A percentile compares a stretch with the other conserved stretches of the same genome.
Conservation (phyloP, 1,284 basidiomycete genomes). For the Apiotrichum gracile region DNA sequence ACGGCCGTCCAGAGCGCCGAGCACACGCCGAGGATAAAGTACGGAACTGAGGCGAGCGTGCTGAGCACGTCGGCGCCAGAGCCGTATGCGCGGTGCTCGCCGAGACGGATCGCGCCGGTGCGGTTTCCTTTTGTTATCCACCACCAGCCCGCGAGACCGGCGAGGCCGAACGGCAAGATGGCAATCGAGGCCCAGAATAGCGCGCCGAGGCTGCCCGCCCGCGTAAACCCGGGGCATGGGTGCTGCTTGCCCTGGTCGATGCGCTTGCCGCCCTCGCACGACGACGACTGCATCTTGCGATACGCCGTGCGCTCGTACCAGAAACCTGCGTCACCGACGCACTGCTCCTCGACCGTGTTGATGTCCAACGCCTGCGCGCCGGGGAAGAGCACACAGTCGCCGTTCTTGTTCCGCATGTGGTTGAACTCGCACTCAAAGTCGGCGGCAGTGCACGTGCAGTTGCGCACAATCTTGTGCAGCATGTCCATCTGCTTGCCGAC, state of each 20-base stretch:
- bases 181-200: constrained; percentile 75
- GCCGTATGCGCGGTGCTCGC: constrained; percentile 52
- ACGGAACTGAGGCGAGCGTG: constrained; percentile 75
- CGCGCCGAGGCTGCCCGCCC: constrained; percentile 54
- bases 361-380: constrained; percentile 59
- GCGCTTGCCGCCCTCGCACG: constrained; percentile 67
- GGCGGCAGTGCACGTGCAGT: constrained; percentile 63
- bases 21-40: constrained; percentile 71
- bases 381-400: constrained; percentile 66
- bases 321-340: constrained; percentile 35
- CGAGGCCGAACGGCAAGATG: constrained; percentile 66
- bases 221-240: constrained; percentile 65
- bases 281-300: constrained; percentile 79
- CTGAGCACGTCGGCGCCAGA: constrained; percentile 51
- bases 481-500: constrained; percentile 64
- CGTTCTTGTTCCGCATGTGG: constrained; percentile 60
- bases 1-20: constrained; percentile 57
- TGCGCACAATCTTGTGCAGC: constrained; percentile 55
- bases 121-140: constrained; percentile 66
- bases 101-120: constrained; percentile 59
- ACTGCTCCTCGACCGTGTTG: constrained; percentile 53
- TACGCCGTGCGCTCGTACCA: constrained; percentile 91
- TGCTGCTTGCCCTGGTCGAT: constrained; percentile 67
- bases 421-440: constrained; percentile 99
- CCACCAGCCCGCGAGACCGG: constrained; percentile 68